Evolutionary conservation across 2,329 filamentous ascomycete genomes (phyloP), one percentile per base, ranked within the genome.

Genomic region (Trichoderma pleuroti): DNA sequence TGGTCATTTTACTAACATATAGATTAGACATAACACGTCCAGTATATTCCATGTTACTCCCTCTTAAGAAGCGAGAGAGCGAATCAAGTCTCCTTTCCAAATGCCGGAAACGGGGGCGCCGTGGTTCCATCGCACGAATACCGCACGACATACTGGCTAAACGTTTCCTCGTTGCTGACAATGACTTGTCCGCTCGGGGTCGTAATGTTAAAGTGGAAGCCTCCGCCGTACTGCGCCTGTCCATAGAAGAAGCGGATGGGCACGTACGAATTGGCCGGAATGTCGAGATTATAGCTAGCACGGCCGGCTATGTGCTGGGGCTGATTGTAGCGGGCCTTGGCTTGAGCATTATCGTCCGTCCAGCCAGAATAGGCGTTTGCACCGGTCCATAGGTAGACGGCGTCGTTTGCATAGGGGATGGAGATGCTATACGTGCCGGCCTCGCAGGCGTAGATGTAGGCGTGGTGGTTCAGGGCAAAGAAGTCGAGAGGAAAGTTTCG

Each of bases 391-490:
- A 72, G 36, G 28, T 71, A 72, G 4, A 72, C 71, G 6, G 34
- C 68, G 42, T 72, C 71, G 71, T 76, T 73, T 11, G 74, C 72
- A 30, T 57, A 71, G 8, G 72, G 67, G 34, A 76, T 69, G 67
- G 72, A 72, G 69, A 76, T 72, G 67, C 73, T 74, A 70, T 74
- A 76, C 10, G 61, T 67, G 32, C 75, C 75, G 3, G 18, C 54
- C 71, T 76, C 74, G 66, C 74, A 76, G 14, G 75, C 75, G 69
- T 75, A 76, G 8, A 76, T 68, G 70, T 76, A 76, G 30, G 73
- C 75, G 72, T 72, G 75, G n/a, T 76, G 75, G 72, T 76, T 76
- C 12, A 76, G 72, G 18, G 67, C 74, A 65, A 76, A 76, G 73
- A 72, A 75, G 26, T 74, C 71, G 39, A 68, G 71, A 32, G 66